Evolutionary conservation across 2,329 filamentous ascomycete species (phyloP), one percentile per base, ranked within the genome.

Genomic region (Polychaeton citri): DNA sequence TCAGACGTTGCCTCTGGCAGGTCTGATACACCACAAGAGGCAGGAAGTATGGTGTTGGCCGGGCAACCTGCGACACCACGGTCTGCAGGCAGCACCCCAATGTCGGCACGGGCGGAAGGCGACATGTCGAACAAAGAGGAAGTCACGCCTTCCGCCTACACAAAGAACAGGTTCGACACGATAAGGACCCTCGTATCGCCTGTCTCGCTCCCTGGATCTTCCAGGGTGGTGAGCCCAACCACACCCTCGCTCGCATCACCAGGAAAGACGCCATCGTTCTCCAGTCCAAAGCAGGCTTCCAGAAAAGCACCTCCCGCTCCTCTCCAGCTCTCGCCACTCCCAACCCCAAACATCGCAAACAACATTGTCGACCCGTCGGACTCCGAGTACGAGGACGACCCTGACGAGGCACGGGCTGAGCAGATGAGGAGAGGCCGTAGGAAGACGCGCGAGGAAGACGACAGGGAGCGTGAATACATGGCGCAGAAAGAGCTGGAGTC

Each of bases 261-360:
- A 21, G 15, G 39, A 5, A 39, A 20, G 32, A 30, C 40, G n/a
- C 32, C 40, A 13, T 42, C 43, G 6, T 42, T 47, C 30, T 43
- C 43, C 17, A 49, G 47, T 32, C 46, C 46, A 15, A 51, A 48
- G 42, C 45, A 30, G 30, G 34, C 40, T 10, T 72, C 74, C 34
- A 74, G 87, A 40, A 95, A 93, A 57, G 74, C 79, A 5, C 86
- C 87, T 2, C 88, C 88, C 32, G 82, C 85, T 9, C 87, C 88
- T 2, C 60, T 96, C 36, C 79, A 87, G 51, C 67, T 96, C 17
- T 69, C 68, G 16, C 42, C 47, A 9, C 43, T 43, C 24, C 30
- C 42, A 24, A 30, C 38, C 17, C 33, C 30, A 8, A 13, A 18
- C 4, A 35, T 35, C 26, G 13, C 34, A 6, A 45, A 49, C 31